These are phyloP conservation scores for Botrytis fabae DNA, from an alignment of 2,329 filamentous ascomycete genomes.

Conservation along the genomic window DNA sequence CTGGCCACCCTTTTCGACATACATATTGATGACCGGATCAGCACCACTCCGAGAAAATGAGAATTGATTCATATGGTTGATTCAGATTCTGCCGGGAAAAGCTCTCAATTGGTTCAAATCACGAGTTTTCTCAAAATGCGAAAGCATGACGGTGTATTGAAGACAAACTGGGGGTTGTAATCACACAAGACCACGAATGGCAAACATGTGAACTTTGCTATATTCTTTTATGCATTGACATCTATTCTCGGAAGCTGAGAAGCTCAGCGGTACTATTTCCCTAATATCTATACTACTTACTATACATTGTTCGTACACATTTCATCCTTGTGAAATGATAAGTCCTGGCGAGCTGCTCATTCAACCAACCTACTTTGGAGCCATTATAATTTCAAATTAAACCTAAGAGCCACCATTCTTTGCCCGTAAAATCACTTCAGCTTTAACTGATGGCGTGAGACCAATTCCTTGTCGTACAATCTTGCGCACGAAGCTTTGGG, in stretches of 20 bases:
- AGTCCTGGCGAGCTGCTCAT: background rate
- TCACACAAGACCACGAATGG: background rate
- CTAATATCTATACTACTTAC: background rate
- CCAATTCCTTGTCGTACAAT: background rate
- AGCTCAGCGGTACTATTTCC: background rate
- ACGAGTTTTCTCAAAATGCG: background rate
- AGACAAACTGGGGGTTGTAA: background rate
- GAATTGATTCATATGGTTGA: background rate
- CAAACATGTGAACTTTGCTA: background rate
- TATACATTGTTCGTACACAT: background rate
- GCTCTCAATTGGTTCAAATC: background rate
- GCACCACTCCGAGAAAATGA: background rate
- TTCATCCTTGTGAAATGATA: background rate
- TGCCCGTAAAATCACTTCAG: background rate
- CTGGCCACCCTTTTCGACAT: background rate
- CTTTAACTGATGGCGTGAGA: background rate
- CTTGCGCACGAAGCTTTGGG: constrained; percentile 2
- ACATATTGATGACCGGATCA: background rate
- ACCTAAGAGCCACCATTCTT: background rate
- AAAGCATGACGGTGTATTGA: background rate
- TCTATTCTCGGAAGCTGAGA: background rate
- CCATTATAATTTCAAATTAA: background rate
- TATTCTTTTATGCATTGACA: background rate
- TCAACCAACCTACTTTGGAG: background rate
- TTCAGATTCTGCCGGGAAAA: background rate